Evolutionary conservation across 805 yeast genomes (phyloP), one percentile per base, ranked within the genome.

Genomic region (Priceomyces fermenticarens): DNA sequence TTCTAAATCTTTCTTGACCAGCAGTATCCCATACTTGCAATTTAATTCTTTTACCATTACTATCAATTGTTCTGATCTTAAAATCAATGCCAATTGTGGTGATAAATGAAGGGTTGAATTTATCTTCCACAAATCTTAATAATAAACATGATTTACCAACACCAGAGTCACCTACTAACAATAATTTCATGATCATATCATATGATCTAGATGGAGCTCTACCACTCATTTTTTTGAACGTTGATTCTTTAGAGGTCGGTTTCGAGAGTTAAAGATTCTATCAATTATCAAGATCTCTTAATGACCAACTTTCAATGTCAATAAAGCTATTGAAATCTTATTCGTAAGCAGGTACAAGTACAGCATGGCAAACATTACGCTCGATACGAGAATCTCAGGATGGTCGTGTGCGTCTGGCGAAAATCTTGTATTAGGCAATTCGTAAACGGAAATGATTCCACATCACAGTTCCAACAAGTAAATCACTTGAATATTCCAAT

Each of bases 1-100:
- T 88, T 69, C 96, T 80, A 71, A 89, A 89, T 58, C 97, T 76
- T 63, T 89, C 97, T 69, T 89, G 97, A n/a, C 97, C 97, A 1
- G 97, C 97, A 31, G 97, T 89, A 62, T 89, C 97, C 97, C 97
- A 85, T 33, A 91, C 86, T 65, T 93, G 99, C 60, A 91, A 77
- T 70, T 93, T 93, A 66, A 93, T 86, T 50, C 85, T 85, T 67
- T 87, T 86, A 40, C 96, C 97, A 48, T 91, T 91, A 50, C 90
- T 77, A 54, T 91, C 97, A 52, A 90, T 87, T 23, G 97, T 90
- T 68, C 97, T 85, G 62, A 93, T 91, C 72, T 93, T 93, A 78
- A 93, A 93, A 65, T 93, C 99, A 56, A 93, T 93, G 41, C 99
- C 99, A 57, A 93, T 93, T 36, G 99, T 93, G 44, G 98, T 89